These are phyloP conservation scores for Leucaena leucocephala DNA, from an alignment of 306 rosid species.

Conservation along the genomic window DNA sequence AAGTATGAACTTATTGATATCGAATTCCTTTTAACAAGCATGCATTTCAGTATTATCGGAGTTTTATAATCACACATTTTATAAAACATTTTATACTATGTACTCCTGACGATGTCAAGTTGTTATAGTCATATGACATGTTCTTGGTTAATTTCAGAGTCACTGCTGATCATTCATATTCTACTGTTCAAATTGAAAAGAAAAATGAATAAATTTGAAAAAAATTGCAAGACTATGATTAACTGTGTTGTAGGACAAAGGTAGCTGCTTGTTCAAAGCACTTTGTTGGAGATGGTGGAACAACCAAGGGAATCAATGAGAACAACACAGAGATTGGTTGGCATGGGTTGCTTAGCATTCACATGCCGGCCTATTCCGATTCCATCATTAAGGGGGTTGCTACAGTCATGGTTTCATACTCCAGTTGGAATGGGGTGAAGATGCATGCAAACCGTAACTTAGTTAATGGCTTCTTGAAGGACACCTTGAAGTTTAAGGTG, in stretches of 20 bases:
- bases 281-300: conserved; percentile 98
- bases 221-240: background rate
- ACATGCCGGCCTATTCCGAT: conserved; percentile 93
- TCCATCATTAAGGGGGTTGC: conserved; percentile 86
- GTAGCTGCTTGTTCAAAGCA: conserved; percentile 99
- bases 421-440: conserved; percentile 94
- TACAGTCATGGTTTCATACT: conserved; percentile 86
- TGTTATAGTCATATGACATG: background rate
- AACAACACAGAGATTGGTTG: conserved; percentile 66
- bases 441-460: conserved; percentile 90
- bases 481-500: conserved; percentile 88
- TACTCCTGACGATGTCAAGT: background rate
- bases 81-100: background rate
- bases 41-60: conserved; percentile 4
- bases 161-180: background rate
- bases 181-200: background rate
- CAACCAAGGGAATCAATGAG: conserved; percentile 79
- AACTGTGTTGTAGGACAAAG: conserved; percentile 58
- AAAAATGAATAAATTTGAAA: background rate
- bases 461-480: conserved; percentile 72
- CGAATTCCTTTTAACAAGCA: conserved; percentile 2
- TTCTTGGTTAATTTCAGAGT: background rate
- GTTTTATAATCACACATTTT: conserved; percentile 9
- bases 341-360: conserved; percentile 83
- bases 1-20: conserved; percentile 55